Evolutionary conservation across 768 basidiomycete genomes (phyloP).

Genomic region (Antrodiella citrinella): DNA sequence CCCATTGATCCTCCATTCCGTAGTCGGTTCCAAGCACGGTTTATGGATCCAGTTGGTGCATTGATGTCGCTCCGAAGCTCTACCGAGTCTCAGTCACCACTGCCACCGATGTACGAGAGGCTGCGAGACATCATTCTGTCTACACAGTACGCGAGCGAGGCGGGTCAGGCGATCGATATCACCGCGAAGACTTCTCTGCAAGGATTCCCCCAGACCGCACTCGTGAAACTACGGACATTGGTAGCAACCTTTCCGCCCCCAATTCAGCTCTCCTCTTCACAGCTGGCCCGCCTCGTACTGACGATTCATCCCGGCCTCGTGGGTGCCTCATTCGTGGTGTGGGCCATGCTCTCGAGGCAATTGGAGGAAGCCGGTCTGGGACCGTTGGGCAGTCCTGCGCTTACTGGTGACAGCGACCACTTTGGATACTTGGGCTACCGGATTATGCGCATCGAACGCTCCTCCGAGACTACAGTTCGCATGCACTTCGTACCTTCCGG

Average conservation of each 20-base stretch:
- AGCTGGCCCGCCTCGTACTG: slow-evolving; percentile 47
- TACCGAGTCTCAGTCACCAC: slow-evolving; percentile 4
- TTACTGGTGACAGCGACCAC: slow-evolving; percentile 31
- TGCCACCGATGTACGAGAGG: slow-evolving; percentile 28
- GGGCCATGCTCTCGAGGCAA: slow-evolving; percentile 52
- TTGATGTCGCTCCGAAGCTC: slow-evolving; percentile 32
- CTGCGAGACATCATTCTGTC: slow-evolving; percentile 51
- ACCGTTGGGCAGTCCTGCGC: slow-evolving; percentile 40
- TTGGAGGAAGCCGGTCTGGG: slow-evolving; percentile 47
- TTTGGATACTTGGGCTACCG: slow-evolving; percentile 48
- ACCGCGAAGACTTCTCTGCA: slow-evolving; percentile 46
- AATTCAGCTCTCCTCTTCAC: slow-evolving; percentile 32
- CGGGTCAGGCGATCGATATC: slow-evolving; percentile 42
- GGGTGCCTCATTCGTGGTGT: slow-evolving; percentile 50
- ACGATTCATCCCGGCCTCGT: slow-evolving; percentile 52
- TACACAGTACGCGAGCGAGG: slow-evolving; percentile 56
- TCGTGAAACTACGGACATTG: slow-evolving; percentile 41
- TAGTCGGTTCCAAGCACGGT: slow-evolving; percentile 62
- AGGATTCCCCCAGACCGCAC: slow-evolving; percentile 58
- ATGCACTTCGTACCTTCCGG: slow-evolving; percentile 34
- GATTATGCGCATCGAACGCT: slow-evolving; percentile 32
- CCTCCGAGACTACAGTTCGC: slow-evolving; percentile 30
- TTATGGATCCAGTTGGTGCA: slow-evolving; percentile 52
- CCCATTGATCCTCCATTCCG: slow-evolving; percentile 61
- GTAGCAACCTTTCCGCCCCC: slow-evolving; percentile 44